Percentiles rank a stretch among this genome's conserved stretches.
These are phyloP conservation scores for Pestalotiopsis sp. DNA, from an alignment of 2,329 filamentous ascomycete genomes.

Conservation along the genomic window DNA sequence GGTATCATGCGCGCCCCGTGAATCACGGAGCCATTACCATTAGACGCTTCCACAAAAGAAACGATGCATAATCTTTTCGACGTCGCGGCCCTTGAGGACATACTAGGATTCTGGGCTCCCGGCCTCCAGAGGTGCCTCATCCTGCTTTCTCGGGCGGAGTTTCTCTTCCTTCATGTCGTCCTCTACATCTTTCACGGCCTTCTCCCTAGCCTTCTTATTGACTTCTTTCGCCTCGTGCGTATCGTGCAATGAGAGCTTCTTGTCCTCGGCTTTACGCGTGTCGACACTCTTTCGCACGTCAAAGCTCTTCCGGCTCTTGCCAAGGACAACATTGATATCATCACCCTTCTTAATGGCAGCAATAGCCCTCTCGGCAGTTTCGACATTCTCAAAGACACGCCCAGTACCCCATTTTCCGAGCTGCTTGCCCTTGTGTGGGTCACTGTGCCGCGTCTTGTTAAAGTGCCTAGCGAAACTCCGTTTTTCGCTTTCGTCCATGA, in stretches of 20 bases:
- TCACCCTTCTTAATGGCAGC: conserved; percentile 48
- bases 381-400: conserved; percentile 52
- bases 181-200: conserved; percentile 2
- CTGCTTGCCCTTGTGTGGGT: conserved; percentile 35
- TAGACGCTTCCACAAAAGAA: background rate
- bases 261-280: conserved; percentile 10
- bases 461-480: conserved; percentile 14
- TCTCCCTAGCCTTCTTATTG: conserved; percentile 1
- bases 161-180: conserved; percentile 5
- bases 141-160: background rate
- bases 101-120: background rate
- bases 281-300: conserved; percentile 13
- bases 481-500: conserved; percentile 36
- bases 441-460: conserved; percentile 23
- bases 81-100: background rate
- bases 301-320: conserved; percentile 16
- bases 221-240: conserved; percentile 4
- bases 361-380: conserved; percentile 47
- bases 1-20: background rate
- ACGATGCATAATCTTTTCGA: background rate
- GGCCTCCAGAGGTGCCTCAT: conserved; percentile 4
- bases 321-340: conserved; percentile 33
- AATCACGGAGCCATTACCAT: background rate
- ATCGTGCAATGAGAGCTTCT: background rate
- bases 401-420: conserved; percentile 42